Base-by-base conservation (phyloP, 1,284 basidiomycete genomes). In the Veloboletus limbatus region DNA sequence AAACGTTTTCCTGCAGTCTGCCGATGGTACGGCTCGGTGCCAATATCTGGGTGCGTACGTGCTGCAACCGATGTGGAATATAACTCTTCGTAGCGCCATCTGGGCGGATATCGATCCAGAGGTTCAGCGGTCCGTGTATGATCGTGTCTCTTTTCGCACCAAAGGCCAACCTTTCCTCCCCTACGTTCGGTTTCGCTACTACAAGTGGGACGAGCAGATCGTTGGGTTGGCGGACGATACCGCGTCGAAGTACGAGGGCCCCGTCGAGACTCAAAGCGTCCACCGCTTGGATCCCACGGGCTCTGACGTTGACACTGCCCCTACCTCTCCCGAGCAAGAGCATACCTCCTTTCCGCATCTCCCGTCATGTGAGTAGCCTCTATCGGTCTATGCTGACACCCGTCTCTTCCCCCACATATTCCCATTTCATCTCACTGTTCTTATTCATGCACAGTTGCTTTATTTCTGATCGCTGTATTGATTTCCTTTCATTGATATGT, bases 31-130 rank as follows among this genome's bases (percentile, higher is more conserved):
- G 1, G 13, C 42, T 13, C 6, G 8, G 2, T 48, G 52, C 39
- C 30, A 59, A 32, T 66, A 66, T 27, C 6, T 60, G 22, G 62
- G 64, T 41, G 52, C 60, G 16, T 63, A 41, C 32, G 37, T 63
- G 3, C 27, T 66, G 1, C 47, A 49, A 8, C 7, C 32, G 6
- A 9, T 47, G 18, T 32, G 49, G 11, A n/a, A 22, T 14, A 1
- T 22, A 0, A 34, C 31, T 1, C 36, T 56, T 14, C 1, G 7
- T 3, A 26, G 1, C 28, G 0, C 8, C 10, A 0, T 13, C 9
- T 65, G 60, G 62, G 8, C 8, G 17, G 8, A 32, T 8, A 8
- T 62, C 40, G 17, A 46, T 7, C 41, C 58, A 11, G 11, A 37
- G 3, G 31, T 35, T 21, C 49, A 38, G 26, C 44, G n/a, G 14